phyloP scores from a whole-genome alignment of 306 rosid species.

The Vicia villosa region DNA sequence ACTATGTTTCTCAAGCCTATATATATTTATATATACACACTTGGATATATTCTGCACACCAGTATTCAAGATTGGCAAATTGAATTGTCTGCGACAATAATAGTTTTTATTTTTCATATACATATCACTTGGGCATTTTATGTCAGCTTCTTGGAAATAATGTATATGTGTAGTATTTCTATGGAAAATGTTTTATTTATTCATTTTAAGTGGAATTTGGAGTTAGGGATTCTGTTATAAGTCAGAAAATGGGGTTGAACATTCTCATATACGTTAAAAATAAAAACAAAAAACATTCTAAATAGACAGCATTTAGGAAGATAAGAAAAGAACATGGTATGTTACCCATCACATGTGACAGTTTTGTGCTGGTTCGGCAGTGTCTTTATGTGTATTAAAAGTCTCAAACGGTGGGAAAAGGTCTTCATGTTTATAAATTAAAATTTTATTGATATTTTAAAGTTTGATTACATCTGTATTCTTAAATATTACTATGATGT shows the following conservation, averaged over 20 bases:
- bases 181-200: neutral
- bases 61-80: conserved; percentile 1
- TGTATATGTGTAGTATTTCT: neutral
- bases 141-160: conserved; percentile 40
- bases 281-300: conserved; percentile 9
- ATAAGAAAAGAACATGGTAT: neutral
- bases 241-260: conserved; percentile 23
- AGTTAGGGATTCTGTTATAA: neutral
- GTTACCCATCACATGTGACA: neutral
- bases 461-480: too few species aligned
- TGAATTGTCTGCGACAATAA: conserved; percentile 35
- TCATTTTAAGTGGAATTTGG: conserved; percentile 12
- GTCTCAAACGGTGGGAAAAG: conserved; percentile 19
- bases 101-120: conserved; percentile 12
- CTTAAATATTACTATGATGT: too few species aligned
- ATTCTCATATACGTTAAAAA: neutral
- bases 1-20: conserved; percentile 9
- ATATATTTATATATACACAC: conserved; percentile 25
- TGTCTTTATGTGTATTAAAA: conserved; percentile 9
- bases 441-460: too few species aligned
- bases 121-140: neutral
- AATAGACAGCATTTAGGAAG: neutral
- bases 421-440: too few species aligned
- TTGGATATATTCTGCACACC: conserved; percentile 24
- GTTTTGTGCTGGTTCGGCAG: neutral